Conservation (phyloP, 2,329 filamentous ascomycete species). For the Pestalotiopsis fici region DNA sequence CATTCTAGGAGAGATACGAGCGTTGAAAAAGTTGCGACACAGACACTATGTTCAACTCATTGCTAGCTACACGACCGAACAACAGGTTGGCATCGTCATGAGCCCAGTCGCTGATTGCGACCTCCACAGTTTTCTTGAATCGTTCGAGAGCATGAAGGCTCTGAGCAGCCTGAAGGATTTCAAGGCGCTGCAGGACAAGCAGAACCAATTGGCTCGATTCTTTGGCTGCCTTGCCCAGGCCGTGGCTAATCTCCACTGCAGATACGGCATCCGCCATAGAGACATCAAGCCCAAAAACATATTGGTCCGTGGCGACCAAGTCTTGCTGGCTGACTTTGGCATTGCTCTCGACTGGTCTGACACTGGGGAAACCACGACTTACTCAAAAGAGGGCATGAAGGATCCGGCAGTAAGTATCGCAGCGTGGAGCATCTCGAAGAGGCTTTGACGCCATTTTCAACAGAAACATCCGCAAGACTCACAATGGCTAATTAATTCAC, state of each 20-base stretch:
- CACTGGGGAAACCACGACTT: not conserved
- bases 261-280: conserved; percentile 22
- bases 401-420: no score
- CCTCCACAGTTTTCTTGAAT: not conserved
- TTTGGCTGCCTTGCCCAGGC: conserved; percentile 24
- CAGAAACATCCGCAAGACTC: no score
- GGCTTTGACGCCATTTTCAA: no score
- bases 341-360: conserved; percentile 23
- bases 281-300: conserved; percentile 54
- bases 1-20: no score
- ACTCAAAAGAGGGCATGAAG: no score
- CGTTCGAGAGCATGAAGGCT: no score
- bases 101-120: conserved; percentile 10
- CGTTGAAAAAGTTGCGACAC: no score
- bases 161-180: no score
- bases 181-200: no score
- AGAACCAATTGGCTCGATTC: conserved; percentile 11
- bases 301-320: conserved; percentile 84
- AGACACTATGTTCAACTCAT: conserved; percentile 2
- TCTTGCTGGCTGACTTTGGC: conserved; percentile 62
- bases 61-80: conserved; percentile 9
- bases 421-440: no score
- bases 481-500: no score
- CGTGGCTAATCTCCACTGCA: not conserved
- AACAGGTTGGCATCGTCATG: conserved; percentile 11